Conservation (phyloP, 225 moss, liverwort and hornwort species). For the Sphagnum contortum region DNA sequence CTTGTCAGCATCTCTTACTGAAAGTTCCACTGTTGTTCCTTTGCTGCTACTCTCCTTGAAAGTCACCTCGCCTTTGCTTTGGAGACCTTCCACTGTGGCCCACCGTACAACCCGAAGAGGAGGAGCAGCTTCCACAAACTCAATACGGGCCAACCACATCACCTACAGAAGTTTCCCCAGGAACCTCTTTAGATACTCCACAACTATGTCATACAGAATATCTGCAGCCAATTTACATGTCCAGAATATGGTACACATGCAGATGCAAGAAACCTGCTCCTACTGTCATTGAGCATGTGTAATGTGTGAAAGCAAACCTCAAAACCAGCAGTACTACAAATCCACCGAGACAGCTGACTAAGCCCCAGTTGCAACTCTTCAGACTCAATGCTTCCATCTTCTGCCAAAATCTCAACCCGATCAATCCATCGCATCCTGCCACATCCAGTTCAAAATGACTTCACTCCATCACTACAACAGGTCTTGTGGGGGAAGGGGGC, state of each 20-base stretch:
- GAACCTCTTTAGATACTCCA: too few relatives aligned
- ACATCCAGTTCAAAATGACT: not conserved
- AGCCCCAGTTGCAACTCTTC: conserved; percentile 25
- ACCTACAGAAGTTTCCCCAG: conserved; percentile 9
- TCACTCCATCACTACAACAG: too few relatives aligned
- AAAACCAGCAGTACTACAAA: conserved; percentile 48
- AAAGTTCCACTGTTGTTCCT: conserved; percentile 46
- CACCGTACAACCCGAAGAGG: conserved; percentile 40
- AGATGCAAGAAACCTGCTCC: too few relatives aligned
- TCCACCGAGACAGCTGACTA: conserved; percentile 38
- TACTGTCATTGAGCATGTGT: too few relatives aligned
- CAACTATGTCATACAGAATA: too few relatives aligned
- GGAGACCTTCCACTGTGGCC: conserved; percentile 41
- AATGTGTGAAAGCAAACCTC: conserved; percentile 13
- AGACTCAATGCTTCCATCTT: conserved; percentile 9
- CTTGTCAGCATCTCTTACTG: conserved; percentile 15
- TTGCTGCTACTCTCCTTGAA: conserved; percentile 26
- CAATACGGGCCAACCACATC: conserved; percentile 47
- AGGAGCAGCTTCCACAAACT: conserved; percentile 19
- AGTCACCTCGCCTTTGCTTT: conserved; percentile 35
- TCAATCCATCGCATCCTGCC: conserved; percentile 56
- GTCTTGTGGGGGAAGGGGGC: too few relatives aligned
- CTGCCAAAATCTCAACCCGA: conserved; percentile 34
- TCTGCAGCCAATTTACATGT: too few relatives aligned
- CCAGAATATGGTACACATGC: too few relatives aligned